Conservation (phyloP, 1,284 basidiomycete species). For the Neotropicomus parvogracilis region DNA sequence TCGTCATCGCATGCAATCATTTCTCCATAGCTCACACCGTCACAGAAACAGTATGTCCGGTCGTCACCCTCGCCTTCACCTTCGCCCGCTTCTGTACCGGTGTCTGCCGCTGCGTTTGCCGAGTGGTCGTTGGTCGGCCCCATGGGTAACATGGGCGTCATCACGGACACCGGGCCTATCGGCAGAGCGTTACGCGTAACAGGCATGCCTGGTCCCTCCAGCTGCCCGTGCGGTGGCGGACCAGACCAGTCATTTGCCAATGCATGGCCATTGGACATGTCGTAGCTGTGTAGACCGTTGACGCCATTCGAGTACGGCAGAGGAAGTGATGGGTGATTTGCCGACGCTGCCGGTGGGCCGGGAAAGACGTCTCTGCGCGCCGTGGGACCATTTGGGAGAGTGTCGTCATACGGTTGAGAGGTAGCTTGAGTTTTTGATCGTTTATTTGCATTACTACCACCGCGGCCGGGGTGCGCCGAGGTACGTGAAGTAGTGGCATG, state of each 20-base stretch:
- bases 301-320: slow-evolving; percentile 35
- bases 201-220: slow-evolving; percentile 77
- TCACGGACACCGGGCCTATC: slow-evolving; percentile 27
- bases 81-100: slow-evolving; percentile 36
- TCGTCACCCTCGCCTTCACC: slow-evolving; percentile 61
- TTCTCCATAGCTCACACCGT: slow-evolving; percentile 84
- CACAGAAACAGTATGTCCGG: slow-evolving; percentile 85
- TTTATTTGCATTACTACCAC: slow-evolving; percentile 34
- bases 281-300: slow-evolving; percentile 35
- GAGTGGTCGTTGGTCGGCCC: slow-evolving; percentile 25
- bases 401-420: slow-evolving; percentile 30
- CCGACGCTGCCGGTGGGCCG: slow-evolving; percentile 38
- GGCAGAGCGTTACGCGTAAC: slow-evolving; percentile 45
- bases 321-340: slow-evolving; percentile 42
- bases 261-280: slow-evolving; percentile 29
- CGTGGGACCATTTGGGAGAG: slow-evolving; percentile 20
- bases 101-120: slow-evolving; percentile 33
- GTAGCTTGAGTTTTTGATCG: slow-evolving; percentile 32
- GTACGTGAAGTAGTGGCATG: slow-evolving; percentile 30
- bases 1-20: slow-evolving; percentile 97
- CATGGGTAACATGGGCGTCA: slow-evolving; percentile 23
- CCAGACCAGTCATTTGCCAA: slow-evolving; percentile 26
- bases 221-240: slow-evolving; percentile 44
- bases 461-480: slow-evolving; percentile 34
- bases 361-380: slow-evolving; percentile 35